Conservation (phyloP, 352 stramenopile genomes). For the Thalassiosira mediterranea region DNA sequence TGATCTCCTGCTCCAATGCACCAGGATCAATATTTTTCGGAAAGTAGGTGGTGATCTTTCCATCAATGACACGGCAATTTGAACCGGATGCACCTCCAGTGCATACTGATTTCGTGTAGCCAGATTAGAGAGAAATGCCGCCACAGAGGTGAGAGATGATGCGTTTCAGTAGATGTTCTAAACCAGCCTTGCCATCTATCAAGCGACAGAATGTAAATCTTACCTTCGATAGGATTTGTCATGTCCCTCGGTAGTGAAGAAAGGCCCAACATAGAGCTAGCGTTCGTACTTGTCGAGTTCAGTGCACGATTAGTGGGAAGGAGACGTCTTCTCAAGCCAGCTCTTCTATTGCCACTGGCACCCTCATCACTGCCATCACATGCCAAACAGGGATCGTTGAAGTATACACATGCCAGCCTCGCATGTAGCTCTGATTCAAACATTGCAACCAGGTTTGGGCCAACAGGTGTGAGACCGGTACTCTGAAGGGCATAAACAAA, state of each 20-base stretch:
- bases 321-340: too few species aligned
- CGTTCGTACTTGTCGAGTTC: too few species aligned
- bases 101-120: too few species aligned
- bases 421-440: constrained; percentile 50
- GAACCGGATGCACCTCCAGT: background rate
- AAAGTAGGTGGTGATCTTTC: constrained; percentile 49
- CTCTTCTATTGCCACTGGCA: background rate
- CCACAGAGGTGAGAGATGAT: too few species aligned
- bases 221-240: constrained; percentile 10
- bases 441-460: constrained; percentile 10
- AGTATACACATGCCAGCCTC: constrained; percentile 44
- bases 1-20: constrained; percentile 21
- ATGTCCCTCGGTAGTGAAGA: constrained; percentile 39
- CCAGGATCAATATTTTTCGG: constrained; percentile 6
- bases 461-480: background rate
- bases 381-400: constrained; percentile 40
- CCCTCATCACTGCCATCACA: constrained; percentile 21
- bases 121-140: too few species aligned
- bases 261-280: constrained; percentile 23
- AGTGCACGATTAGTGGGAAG: too few species aligned
- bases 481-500: constrained; percentile 47
- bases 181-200: too few species aligned
- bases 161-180: too few species aligned
- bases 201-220: background rate
- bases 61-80: constrained; percentile 43